Evolutionary conservation across 2,329 filamentous ascomycete species (phyloP).

Genomic region (Trichoderma oligosporum): DNA sequence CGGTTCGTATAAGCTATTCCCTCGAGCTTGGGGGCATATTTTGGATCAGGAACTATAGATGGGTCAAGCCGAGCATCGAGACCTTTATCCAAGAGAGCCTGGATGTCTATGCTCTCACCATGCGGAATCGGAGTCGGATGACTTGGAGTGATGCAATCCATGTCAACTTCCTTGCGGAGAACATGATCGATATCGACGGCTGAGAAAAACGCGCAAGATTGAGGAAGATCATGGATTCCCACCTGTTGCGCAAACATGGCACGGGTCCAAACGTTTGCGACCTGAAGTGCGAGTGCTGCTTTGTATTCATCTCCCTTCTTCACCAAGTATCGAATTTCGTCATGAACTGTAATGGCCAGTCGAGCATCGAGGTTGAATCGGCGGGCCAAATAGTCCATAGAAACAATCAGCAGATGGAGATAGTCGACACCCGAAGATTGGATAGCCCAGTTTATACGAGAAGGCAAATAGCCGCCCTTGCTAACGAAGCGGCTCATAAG

Average conservation of each 20-base stretch:
- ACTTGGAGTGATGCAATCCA: slow-evolving; percentile 93
- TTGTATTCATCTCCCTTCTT: slow-evolving; percentile 81
- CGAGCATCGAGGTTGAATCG: slow-evolving; percentile 83
- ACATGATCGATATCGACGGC: slow-evolving; percentile 94
- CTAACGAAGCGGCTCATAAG: slow-evolving; percentile 83
- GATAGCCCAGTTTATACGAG: slow-evolving; percentile 98
- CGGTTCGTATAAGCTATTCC: slow-evolving; percentile 66
- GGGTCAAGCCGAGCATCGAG: slow-evolving; percentile 65
- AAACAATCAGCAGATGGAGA: slow-evolving; percentile 84
- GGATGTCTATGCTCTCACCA: slow-evolving; percentile 84
- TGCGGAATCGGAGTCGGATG: slow-evolving; percentile 73
- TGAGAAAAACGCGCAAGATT: slow-evolving; percentile 92
- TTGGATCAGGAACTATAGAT: slow-evolving; percentile 51
- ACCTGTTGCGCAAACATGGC: slow-evolving; percentile 98
- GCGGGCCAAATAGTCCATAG: slow-evolving; percentile 89
- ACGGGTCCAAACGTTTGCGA: slow-evolving; percentile 93
- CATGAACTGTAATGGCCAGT: slow-evolving; percentile 89
- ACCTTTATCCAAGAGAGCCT: slow-evolving; percentile 70
- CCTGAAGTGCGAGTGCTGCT: slow-evolving; percentile 85
- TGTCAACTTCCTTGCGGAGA: slow-evolving; percentile 95
- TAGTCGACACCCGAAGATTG: slow-evolving; percentile 98
- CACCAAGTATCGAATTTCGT: slow-evolving; percentile 94
- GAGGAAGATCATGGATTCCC: slow-evolving; percentile 90
- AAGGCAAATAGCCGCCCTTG: slow-evolving; percentile 90
- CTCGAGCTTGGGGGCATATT: slow-evolving; percentile 54